phyloP scores from a whole-genome alignment of 495 filamentous ascomycete species.

The Podospora didyma region DNA sequence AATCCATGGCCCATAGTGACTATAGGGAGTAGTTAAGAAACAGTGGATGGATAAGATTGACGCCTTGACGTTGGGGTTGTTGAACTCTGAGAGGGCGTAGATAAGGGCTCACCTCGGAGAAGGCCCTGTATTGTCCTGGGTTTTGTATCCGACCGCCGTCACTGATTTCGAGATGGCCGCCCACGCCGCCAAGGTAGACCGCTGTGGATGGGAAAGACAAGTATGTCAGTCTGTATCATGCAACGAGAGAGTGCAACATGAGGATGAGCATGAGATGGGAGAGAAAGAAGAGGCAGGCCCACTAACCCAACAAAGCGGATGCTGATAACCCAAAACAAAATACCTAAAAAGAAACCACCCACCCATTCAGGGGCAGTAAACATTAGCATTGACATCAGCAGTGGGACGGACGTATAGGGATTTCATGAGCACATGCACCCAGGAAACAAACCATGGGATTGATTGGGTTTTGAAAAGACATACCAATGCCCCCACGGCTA shows the following conservation, averaged over 20 bases:
- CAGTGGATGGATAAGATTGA: background rate
- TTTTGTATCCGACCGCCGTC: background rate
- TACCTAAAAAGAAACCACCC: background rate
- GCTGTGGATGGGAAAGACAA: background rate
- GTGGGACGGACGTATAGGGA: too few species aligned
- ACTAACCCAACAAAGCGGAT: background rate
- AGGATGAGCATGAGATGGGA: background rate
- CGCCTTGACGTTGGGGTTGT: too few species aligned
- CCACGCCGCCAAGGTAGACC: background rate
- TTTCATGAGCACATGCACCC: too few species aligned
- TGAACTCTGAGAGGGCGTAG: too few species aligned
- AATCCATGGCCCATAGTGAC: background rate
- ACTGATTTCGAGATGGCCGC: background rate
- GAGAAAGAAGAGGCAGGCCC: too few species aligned
- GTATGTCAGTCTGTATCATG: too few species aligned
- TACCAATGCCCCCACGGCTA: background rate
- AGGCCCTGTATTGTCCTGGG: background rate
- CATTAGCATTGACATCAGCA: too few species aligned
- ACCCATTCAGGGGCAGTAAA: background rate
- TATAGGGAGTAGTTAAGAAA: background rate
- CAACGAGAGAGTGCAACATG: background rate
- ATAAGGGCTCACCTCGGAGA: background rate
- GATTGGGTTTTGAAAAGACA: too few species aligned
- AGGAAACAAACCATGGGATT: too few species aligned
- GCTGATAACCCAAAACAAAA: background rate